phyloP scores from a whole-genome alignment of 2,329 filamentous ascomycete genomes.

The Aspergillus tamarii region DNA sequence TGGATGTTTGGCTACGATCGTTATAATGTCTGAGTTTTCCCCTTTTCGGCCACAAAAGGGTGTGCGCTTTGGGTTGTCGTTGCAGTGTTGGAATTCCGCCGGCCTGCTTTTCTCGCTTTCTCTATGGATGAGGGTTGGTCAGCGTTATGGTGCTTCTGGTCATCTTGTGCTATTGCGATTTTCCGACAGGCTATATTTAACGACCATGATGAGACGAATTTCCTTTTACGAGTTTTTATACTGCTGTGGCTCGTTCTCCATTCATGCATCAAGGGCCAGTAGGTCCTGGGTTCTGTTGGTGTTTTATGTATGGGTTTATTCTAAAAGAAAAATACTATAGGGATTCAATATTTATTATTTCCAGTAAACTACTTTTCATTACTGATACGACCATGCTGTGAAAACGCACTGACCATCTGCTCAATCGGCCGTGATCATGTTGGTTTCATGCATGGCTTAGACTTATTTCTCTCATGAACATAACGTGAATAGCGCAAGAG shows the following conservation, averaged over 20 bases:
- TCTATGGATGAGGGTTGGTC: slow-evolving; percentile 21
- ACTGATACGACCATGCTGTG: no score
- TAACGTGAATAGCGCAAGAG: not conserved
- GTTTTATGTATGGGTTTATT: slow-evolving; percentile 15
- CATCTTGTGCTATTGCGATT: slow-evolving; percentile 20
- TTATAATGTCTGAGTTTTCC: slow-evolving; percentile 9
- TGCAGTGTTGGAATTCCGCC: slow-evolving; percentile 19
- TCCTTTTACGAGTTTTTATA: slow-evolving; percentile 29
- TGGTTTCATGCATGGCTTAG: not conserved
- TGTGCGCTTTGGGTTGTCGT: slow-evolving; percentile 18
- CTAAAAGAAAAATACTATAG: slow-evolving; percentile 6
- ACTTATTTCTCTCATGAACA: not conserved
- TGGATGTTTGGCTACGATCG: slow-evolving; percentile 11
- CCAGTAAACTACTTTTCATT: not conserved
- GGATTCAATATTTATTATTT: not conserved
- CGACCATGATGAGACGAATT: slow-evolving; percentile 44
- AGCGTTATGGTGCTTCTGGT: slow-evolving; percentile 26
- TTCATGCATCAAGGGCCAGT: slow-evolving; percentile 15
- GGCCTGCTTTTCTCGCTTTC: slow-evolving; percentile 18
- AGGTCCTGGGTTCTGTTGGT: slow-evolving; percentile 5
- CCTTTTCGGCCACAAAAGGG: slow-evolving; percentile 5
- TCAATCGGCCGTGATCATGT: not conserved
- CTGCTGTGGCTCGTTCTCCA: slow-evolving; percentile 21
- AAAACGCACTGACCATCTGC: no score
- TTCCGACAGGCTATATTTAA: slow-evolving; percentile 30